Percentiles rank a stretch among this genome's conserved stretches.
Conservation (phyloP, 2,329 filamentous ascomycete genomes). For the Septoria linicola region DNA sequence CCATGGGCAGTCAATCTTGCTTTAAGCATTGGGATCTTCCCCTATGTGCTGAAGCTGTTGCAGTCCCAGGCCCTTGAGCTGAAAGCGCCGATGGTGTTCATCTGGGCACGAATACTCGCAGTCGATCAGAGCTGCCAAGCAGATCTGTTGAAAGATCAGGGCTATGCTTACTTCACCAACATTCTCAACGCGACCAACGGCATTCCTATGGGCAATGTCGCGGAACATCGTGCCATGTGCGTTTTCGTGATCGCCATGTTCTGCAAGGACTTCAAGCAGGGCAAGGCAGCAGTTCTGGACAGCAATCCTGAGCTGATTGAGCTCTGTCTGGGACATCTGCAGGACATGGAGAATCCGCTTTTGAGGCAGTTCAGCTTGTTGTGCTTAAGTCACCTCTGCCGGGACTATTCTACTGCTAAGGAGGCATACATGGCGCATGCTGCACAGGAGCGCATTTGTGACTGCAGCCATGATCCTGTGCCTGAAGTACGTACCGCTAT, state of each 20-base stretch:
- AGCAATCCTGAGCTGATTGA: constrained; percentile 85
- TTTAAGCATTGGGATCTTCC: constrained; percentile 96
- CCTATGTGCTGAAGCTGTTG: constrained; percentile 94
- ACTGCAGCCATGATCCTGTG: constrained; percentile 78
- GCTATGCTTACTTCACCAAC: constrained; percentile 93
- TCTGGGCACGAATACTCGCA: constrained; percentile 93
- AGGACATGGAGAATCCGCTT: constrained; percentile 82
- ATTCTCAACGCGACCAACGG: constrained; percentile 73
- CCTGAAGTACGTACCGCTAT: constrained; percentile 92
- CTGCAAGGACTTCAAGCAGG: constrained; percentile 90
- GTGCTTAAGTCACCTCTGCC: constrained; percentile 93
- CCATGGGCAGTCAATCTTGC: constrained; percentile 99
- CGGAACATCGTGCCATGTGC: constrained; percentile 98
- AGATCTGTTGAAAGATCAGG: constrained; percentile 93
- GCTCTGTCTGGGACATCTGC: constrained; percentile 78
- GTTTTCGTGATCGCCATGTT: constrained; percentile 97
- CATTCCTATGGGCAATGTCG: constrained; percentile 81
- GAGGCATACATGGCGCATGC: constrained; percentile 91
- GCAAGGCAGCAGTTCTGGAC: constrained; percentile 86
- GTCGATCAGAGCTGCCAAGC: constrained; percentile 92
- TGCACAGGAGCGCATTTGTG: constrained; percentile 77
- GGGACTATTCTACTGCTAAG: constrained; percentile 86
- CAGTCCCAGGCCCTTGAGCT: constrained; percentile 93
- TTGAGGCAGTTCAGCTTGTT: constrained; percentile 94
- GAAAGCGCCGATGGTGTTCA: constrained; percentile 99